Base-by-base conservation (phyloP, 164 flowering plant species). In the Brasenia schreberi region DNA sequence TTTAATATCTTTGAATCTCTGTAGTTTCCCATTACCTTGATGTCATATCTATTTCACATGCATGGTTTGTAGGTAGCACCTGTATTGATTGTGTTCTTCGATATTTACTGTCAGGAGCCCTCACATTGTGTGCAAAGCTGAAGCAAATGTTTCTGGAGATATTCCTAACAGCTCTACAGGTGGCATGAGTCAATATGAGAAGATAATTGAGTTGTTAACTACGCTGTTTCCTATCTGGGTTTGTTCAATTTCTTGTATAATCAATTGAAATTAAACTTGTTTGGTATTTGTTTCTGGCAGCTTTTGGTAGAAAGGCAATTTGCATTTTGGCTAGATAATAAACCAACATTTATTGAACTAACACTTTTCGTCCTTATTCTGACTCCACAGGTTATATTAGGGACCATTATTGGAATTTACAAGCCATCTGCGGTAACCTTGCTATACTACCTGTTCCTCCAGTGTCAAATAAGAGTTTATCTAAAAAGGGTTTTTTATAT, bases 151-250 rank as follows among this genome's bases (percentile, higher is more conserved):
- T 64, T 77, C 95, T 53, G 95, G 90, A 45, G 88, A 89, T 77
- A 67, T 82, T 71, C 83, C 96, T 18, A 71, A 67, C 62, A 80
- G 78, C 74, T 18, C 78, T 70, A 70, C 87, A 10, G 68, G 76
- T 67, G 83, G 80, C 68, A 66, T 84, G 81, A 86, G 75, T 75
- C 77, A 69, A 69, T 91, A 87, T 66, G 96, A 91, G 79, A 84
- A 67, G 67, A 79, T 91, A 75, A 85, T 91, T 75, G 97, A 94
- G 74, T 83, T 83, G 66, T 75, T 94, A 76, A 89, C 94, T 4
- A 91, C 97, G 66, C 93, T 94, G 74, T 94, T 94, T 79, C 97
- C 97, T 67, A 65, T 91, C 19, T 94, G 99, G 97, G 97, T 94
- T 80, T 68, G 93, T 69, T 60, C 60, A 45, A 4, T 42, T 56